Percentiles rank a stretch among this genome's conserved stretches.
Evolutionary conservation across 2,329 filamentous ascomycete genomes (phyloP).

Genomic region (Orbilia brochopaga): DNA sequence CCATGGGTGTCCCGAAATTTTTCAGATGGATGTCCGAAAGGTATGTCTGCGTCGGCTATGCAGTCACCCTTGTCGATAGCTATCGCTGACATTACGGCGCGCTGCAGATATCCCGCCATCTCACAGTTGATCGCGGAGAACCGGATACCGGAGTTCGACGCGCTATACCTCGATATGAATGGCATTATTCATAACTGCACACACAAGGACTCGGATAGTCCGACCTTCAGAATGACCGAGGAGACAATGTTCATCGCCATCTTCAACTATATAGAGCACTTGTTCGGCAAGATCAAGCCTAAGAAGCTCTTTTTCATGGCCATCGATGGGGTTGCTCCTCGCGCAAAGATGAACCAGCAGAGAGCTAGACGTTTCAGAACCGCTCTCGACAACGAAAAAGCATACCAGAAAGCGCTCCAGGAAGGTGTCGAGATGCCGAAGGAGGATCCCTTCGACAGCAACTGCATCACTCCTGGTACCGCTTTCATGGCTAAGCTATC

Average conservation of each 20-base stretch:
- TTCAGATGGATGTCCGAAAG: conserved; percentile 99
- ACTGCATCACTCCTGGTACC: conserved; percentile 97
- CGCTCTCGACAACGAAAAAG: conserved; percentile 85
- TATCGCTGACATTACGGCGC: conserved; percentile 6
- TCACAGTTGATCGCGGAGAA: conserved; percentile 98
- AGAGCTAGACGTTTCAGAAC: conserved; percentile 93
- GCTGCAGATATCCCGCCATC: conserved; percentile 78
- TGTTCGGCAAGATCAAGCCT: conserved; percentile 98
- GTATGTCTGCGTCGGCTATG: conserved; percentile 11
- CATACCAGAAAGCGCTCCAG: conserved; percentile 86
- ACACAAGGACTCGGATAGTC: conserved; percentile 91
- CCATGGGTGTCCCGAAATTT: conserved; percentile 83
- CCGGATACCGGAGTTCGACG: conserved; percentile 98
- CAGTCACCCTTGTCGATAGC: neutral
- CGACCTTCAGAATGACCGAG: conserved; percentile 89
- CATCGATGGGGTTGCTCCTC: conserved; percentile 94
- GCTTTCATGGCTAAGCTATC: conserved; percentile 98
- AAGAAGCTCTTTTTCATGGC: conserved; percentile 99
- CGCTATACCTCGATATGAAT: conserved; percentile 97
- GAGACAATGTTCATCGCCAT: conserved; percentile 99
- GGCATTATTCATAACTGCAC: conserved; percentile 99
- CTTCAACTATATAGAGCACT: conserved; percentile 99
- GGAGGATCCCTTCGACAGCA: conserved; percentile 82
- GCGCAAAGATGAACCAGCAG: conserved; percentile 99
- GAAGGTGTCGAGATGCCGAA: conserved; percentile 93